Evolutionary conservation across 805 yeast genomes (phyloP).

Genomic region (Candida michaelii): DNA sequence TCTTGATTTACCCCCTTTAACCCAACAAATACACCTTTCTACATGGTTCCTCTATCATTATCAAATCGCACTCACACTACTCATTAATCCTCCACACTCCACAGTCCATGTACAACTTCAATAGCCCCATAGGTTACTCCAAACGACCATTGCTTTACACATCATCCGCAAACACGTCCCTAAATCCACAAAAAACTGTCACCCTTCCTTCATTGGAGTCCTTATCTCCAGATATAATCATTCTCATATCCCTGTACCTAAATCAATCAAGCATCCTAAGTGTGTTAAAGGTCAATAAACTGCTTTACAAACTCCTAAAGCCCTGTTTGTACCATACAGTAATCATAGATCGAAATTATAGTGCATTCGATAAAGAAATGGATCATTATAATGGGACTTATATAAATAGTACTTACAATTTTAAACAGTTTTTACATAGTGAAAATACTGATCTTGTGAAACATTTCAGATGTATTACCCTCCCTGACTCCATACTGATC

Average conservation of each 20-base stretch:
- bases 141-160: conserved; percentile 20
- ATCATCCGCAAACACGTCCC: not conserved
- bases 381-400: conserved; percentile 6
- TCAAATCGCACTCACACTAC: not conserved
- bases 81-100: not conserved
- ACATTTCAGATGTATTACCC: conserved; percentile 29
- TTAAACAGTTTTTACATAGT: conserved; percentile 34
- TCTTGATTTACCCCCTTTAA: no score
- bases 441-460: conserved; percentile 17
- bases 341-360: conserved; percentile 38
- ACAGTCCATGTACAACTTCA: conserved; percentile 10
- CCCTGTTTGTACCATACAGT: conserved; percentile 39
- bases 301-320: conserved; percentile 29
- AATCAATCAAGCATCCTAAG: conserved; percentile 39
- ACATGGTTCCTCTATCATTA: no score
- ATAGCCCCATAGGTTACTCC: conserved; percentile 19
- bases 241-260: conserved; percentile 29
- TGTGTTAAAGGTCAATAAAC: conserved; percentile 28
- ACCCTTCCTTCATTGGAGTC: not conserved
- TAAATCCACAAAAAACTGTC: not conserved
- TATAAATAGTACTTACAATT: conserved; percentile 32
- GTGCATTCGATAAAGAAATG: conserved; percentile 31
- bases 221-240: conserved; percentile 38
- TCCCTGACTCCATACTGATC: conserved; percentile 45
- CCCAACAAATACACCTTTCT: no score